Evolutionary conservation across 495 filamentous ascomycete species (phyloP), one percentile per base, ranked within the genome.

Genomic region (Sabuloglossum arenarium): DNA sequence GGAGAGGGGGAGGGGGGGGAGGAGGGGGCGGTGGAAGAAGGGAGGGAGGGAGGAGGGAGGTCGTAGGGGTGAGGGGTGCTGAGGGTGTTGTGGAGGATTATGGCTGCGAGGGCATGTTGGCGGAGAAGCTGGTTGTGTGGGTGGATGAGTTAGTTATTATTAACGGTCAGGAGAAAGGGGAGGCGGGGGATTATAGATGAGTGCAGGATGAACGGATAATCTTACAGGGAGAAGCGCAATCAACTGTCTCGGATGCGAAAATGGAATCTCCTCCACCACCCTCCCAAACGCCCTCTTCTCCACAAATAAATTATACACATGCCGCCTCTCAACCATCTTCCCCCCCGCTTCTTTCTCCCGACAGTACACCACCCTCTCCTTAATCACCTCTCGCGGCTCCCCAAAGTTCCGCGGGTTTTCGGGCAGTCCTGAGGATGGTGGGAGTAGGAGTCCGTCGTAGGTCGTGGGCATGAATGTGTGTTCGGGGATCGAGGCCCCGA

Each of bases 221-320:
- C 24, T 42, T 25, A 59, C 39, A 4, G 83, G 87, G 25, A 96
- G 71, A 54, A 95, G 79, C 39, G 76, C 76, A 27, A 89, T 69
- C 14, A 98, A 69, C 62, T 96, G 88, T 53, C 81, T 77, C 1
- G 91, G 91, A 63, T 97, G 91, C 1, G 80, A 78, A 61, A 98
- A 95, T 0, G 85, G 81, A 9, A 96, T 68, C 23, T 85, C 76
- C 37, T 75, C 75, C 25, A 98, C 64, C 1, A 73, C 75, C 34
- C 79, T 73, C 3, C 84, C 84, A 52, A 77, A 82, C 16, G 84
- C 79, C 1, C 78, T 73, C 58, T 86, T 83, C 53, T 83, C 75
- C 1, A 85, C 73, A 58, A 79, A 80, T 43, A 97, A 77, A 0
- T 74, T 79, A 65, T 87, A 87, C 50, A 61, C 63, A 56, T 95